These are phyloP conservation scores for Ramularia collo-cygni DNA, from an alignment of 2,329 filamentous ascomycete genomes.

Conservation along the genomic window DNA sequence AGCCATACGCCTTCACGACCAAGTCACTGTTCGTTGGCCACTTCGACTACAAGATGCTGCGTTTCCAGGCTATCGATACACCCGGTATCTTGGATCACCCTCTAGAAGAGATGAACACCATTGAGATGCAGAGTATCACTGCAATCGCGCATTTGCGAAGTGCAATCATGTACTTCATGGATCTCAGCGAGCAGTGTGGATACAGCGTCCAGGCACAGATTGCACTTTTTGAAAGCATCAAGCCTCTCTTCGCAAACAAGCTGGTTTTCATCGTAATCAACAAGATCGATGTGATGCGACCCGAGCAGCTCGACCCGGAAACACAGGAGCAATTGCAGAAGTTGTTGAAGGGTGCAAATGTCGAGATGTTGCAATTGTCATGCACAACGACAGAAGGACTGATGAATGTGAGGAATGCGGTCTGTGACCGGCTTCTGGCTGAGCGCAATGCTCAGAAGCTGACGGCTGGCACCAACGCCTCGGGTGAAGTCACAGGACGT, in stretches of 20 bases:
- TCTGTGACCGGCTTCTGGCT: constrained; percentile 86
- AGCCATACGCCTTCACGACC: constrained; percentile 97
- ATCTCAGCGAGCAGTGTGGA: constrained; percentile 91
- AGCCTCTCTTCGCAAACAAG: constrained; percentile 95
- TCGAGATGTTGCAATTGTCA: constrained; percentile 86
- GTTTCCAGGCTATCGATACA: constrained; percentile 91
- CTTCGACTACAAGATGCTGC: constrained; percentile 91
- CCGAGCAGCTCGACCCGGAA: constrained; percentile 77
- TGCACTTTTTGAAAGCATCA: constrained; percentile 91
- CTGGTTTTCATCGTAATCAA: constrained; percentile 95
- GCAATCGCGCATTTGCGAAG: constrained; percentile 94
- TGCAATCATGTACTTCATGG: constrained; percentile 97
- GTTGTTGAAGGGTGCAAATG: constrained; percentile 77
- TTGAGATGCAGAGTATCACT: constrained; percentile 98
- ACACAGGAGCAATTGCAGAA: constrained; percentile 70
- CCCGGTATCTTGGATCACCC: constrained; percentile 98
- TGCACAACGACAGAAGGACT: constrained; percentile 94
- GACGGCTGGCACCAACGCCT: constrained; percentile 75
- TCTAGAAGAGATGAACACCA: constrained; percentile 98
- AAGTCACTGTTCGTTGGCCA: constrained; percentile 96
- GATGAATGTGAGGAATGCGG: constrained; percentile 89
- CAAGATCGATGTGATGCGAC: constrained; percentile 89
- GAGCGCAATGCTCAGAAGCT: constrained; percentile 93
- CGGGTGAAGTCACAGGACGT: constrained; percentile 68
- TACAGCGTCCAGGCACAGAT: constrained; percentile 92